A percentile compares a stretch with the other conserved stretches of the same genome.
Conservation (phyloP, 768 basidiomycete species). For the Chalciporus chontae region DNA sequence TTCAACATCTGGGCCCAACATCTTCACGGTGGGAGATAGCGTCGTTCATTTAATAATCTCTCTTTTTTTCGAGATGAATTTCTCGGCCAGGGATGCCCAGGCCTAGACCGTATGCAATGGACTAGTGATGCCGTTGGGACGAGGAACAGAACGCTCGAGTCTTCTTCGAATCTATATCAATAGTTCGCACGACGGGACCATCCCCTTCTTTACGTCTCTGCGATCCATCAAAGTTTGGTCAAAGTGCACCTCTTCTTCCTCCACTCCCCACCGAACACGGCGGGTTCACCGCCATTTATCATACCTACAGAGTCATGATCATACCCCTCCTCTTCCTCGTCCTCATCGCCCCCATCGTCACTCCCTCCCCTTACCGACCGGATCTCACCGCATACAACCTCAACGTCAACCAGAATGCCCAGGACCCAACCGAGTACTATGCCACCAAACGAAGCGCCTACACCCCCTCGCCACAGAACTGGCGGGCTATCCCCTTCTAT, state of each 20-base stretch:
- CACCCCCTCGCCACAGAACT: constrained; percentile 77
- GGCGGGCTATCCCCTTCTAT: constrained; percentile 79
- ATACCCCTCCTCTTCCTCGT: constrained; percentile 40
- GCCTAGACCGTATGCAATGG: not conserved
- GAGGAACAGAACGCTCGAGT: not conserved
- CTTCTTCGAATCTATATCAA: not conserved
- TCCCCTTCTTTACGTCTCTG: not conserved
- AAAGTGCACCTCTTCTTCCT: not conserved
- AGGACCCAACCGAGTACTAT: constrained; percentile 61
- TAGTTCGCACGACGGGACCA: not conserved
- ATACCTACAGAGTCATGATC: constrained; percentile 2
- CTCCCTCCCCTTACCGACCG: constrained; percentile 64
- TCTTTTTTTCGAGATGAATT: no score
- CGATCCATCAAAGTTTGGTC: not conserved
- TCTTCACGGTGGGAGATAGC: no score
- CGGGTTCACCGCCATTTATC: not conserved
- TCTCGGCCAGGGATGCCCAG: not conserved
- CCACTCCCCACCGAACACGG: not conserved
- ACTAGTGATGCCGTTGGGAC: not conserved
- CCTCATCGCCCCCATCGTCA: constrained; percentile 35
- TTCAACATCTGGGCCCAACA: no score
- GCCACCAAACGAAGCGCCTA: constrained; percentile 67
- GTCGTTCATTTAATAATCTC: no score
- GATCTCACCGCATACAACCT: constrained; percentile 73
- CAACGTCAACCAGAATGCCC: constrained; percentile 72